Base-by-base conservation (phyloP, 768 basidiomycete genomes). In the Lactarius trivialis region DNA sequence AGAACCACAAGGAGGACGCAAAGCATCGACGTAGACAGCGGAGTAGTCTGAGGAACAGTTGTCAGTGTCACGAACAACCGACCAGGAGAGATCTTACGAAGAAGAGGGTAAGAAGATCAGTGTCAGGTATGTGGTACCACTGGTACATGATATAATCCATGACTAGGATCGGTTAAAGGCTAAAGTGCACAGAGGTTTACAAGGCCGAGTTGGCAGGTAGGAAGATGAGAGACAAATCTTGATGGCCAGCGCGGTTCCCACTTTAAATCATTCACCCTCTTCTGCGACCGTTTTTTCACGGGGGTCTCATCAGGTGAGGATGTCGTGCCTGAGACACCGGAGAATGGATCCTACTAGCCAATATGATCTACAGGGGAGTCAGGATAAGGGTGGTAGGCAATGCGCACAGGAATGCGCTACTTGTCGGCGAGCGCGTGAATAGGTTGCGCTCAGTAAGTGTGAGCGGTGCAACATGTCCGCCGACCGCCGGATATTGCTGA, bases 81-180 rank as follows among this genome's bases (percentile, higher is more conserved):
- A 9, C 19, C 50, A 9, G 43, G 41, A 37, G 19, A 19, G 9
- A n/a, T 2, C 56, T 34, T 34, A 63, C 61, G 8, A 15, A 54
- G 53, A 58, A 49, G 52, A 49, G 36, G 52, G 28, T 30, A n/a
- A n/a, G n/a, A 1, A 37, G 21, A 30, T 57, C 50, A 2, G 26
- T 36, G 21, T 62, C 39, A n/a, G 61, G 61, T 14, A 48, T 24
- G 33, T n/a, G n/a, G n/a, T n/a, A n/a, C n/a, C n/a, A n/a, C n/a
- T 28, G 11, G 28, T 53, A n/a, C 17, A 26, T 45, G 41, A 53
- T 9, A 39, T 55, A 33, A 39, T 41, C 52, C 61, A 63, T 63
- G 43, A 7, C 21, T 53, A 34, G 50, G 28, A 45, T 11, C n/a
- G 41, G 24, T 32, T 28, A 21, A 39, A 49, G 14, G 19, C 4